These are phyloP conservation scores for Paecilomyces variotii DNA, from an alignment of 2,329 filamentous ascomycete species.

Conservation along the genomic window DNA sequence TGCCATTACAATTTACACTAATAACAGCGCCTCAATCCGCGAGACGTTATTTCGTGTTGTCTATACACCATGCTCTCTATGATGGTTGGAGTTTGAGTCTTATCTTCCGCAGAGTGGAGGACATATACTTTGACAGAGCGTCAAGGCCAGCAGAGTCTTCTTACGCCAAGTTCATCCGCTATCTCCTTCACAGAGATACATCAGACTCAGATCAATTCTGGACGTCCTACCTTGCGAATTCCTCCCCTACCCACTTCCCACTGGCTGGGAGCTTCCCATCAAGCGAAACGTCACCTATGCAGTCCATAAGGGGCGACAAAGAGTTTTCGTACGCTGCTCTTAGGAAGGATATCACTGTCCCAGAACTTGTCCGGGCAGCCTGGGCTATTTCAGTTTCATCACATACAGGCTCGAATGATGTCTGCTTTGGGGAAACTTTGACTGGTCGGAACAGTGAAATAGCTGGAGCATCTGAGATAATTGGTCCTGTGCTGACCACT, in stretches of 20 bases:
- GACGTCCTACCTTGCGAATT: constrained; percentile 20
- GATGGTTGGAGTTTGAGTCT: constrained; percentile 41
- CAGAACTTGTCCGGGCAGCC: constrained; percentile 43
- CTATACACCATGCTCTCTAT: constrained; percentile 46
- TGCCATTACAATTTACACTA: constrained; percentile 28
- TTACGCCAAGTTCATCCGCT: constrained; percentile 19
- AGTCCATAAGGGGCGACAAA: constrained; percentile 11
- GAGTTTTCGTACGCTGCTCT: constrained; percentile 12
- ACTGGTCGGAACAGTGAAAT: constrained; percentile 48
- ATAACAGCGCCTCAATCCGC: constrained; percentile 17
- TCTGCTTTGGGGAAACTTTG: constrained; percentile 48
- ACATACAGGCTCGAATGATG: constrained; percentile 41
- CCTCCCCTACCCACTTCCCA: constrained; percentile 22
- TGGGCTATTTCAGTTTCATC: constrained; percentile 46
- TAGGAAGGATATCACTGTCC: constrained; percentile 32
- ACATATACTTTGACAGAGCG: constrained; percentile 19
- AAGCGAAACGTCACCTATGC: constrained; percentile 16
- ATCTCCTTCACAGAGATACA: constrained; percentile 19
- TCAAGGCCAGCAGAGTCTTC: background rate
- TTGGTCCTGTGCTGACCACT: constrained; percentile 35
- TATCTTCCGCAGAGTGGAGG: constrained; percentile 29
- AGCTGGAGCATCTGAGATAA: constrained; percentile 39
- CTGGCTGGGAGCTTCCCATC: constrained; percentile 12
- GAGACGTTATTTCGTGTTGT: constrained; percentile 38
- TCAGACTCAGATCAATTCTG: constrained; percentile 24